Base-by-base conservation (phyloP, 768 basidiomycete species). In the Arthromyces matolae region DNA sequence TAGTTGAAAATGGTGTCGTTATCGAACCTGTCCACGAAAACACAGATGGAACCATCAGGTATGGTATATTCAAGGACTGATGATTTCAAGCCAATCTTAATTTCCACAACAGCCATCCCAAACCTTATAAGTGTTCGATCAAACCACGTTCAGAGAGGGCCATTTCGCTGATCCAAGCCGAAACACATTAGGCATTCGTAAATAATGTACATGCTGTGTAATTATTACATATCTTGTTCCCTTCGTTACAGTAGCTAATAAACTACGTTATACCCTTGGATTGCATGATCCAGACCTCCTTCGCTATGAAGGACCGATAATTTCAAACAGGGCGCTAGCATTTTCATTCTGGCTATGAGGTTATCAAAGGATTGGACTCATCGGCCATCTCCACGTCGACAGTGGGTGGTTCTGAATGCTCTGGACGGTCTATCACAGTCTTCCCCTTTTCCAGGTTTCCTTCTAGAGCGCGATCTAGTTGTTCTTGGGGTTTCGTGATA, bases 41-140 rank as follows among this genome's bases (percentile, higher is more conserved):
- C 28, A 81, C 80, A 9, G 74, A 76, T 9, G 83, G 83, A 16
- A 81, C 82, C 0, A 85, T 85, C 54, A 84, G 82, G 83, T 77
- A 54, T 52, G 59, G n/a, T n/a, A n/a, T n/a, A n/a, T n/a, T n/a
- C n/a, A n/a, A n/a, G n/a, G n/a, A n/a, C n/a, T 34, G 40, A 8
- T 31, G n/a, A 14, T 12, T 23, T 40, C 39, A 38, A 39, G 32
- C 34, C 13, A 50, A 46, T 33, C 18, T 48, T 45, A 39, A 10
- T 42, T 22, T 55, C 12, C 42, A 19, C 35, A n/a, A 37, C 49
- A 74, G 83, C 58, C 83, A 83, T 53, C 83, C 81, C 4, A 77
- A 76, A 53, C 76, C 83, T 14, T 84, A 80, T 67, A 73, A 75
- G 54, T 84, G 83, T 54, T 62, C 69, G 16, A 72, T 84, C 53